These are phyloP conservation scores for Linnemannia hyalina DNA, from an alignment of 192 early-diverging fungal genomes.

Conservation along the genomic window DNA sequence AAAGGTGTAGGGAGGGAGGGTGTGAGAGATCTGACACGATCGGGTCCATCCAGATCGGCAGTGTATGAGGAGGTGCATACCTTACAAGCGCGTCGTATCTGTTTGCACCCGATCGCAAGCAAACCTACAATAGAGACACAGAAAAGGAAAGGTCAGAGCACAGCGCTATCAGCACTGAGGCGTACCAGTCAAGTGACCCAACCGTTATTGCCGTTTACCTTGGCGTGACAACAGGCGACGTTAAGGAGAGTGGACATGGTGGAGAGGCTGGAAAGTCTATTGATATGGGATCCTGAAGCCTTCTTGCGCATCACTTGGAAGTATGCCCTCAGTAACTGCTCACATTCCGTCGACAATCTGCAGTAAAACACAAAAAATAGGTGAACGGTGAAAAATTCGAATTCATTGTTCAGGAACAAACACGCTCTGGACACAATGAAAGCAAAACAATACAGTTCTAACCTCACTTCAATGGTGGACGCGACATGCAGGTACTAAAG, in stretches of 20 bases:
- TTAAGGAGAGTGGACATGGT: constrained; percentile 41
- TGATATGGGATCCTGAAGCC: constrained; percentile 11
- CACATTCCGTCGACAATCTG: constrained; percentile 29
- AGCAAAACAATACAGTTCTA: background rate
- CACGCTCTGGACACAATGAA: no score
- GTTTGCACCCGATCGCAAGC: constrained; percentile 21
- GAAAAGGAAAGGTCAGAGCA: no score
- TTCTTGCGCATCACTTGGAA: constrained; percentile 41
- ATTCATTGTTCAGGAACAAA: background rate
- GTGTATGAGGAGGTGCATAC: background rate
- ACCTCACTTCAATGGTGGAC: constrained; percentile 39
- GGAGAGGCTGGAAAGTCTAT: constrained; percentile 17
- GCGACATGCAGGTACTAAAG: constrained; percentile 30
- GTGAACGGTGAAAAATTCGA: no score
- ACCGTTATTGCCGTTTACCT: constrained; percentile 5
- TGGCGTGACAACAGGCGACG: constrained; percentile 40
- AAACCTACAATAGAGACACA: constrained; percentile 8
- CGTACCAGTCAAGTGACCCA: background rate
- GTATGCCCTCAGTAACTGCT: constrained; percentile 19
- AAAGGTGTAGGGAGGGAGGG: background rate
- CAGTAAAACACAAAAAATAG: background rate
- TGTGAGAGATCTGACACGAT: no score
- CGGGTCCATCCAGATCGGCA: no score
- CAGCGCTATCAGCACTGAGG: background rate
- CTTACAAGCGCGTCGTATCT: constrained; percentile 44